Conservation (phyloP, 106 monocot genomes). For the Dendrobium chrysotoxum region DNA sequence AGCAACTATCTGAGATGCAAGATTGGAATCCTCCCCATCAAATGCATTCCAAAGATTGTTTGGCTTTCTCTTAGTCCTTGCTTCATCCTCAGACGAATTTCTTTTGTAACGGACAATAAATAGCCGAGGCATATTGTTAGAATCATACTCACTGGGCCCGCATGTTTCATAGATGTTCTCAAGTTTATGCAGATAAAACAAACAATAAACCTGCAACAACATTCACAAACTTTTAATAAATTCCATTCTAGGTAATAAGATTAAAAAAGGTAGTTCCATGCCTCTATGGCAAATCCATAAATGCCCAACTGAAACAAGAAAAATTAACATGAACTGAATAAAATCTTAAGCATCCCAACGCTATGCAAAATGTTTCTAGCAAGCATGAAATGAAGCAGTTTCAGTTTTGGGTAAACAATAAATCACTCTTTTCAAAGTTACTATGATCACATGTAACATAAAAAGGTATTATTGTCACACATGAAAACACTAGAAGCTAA, state of each 20-base stretch:
- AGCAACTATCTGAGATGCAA: conserved; percentile 87
- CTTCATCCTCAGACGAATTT: conserved; percentile 36
- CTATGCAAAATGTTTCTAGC: neutral
- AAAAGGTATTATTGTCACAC: neutral
- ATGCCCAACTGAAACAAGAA: neutral
- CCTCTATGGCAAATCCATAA: neutral
- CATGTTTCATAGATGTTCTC: conserved; percentile 77
- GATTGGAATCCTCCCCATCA: conserved; percentile 40
- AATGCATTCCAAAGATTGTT: conserved; percentile 49
- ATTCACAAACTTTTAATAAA: neutral
- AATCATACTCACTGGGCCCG: conserved; percentile 67
- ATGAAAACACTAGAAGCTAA: neutral
- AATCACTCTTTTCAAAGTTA: neutral
- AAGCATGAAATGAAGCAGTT: neutral
- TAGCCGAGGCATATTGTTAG: conserved; percentile 46
- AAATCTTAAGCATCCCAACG: neutral
- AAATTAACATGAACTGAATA: neutral
- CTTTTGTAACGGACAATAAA: conserved; percentile 81
- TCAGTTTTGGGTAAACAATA: neutral
- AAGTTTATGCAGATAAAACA: conserved; percentile 60
- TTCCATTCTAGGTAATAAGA: neutral
- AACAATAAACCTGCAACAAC: conserved; percentile 66
- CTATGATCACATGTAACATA: neutral
- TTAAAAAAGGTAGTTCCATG: neutral
- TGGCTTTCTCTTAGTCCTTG: conserved; percentile 34